Base-by-base conservation (phyloP, 2,329 filamentous ascomycete genomes). In the Arachnomyces sp. region DNA sequence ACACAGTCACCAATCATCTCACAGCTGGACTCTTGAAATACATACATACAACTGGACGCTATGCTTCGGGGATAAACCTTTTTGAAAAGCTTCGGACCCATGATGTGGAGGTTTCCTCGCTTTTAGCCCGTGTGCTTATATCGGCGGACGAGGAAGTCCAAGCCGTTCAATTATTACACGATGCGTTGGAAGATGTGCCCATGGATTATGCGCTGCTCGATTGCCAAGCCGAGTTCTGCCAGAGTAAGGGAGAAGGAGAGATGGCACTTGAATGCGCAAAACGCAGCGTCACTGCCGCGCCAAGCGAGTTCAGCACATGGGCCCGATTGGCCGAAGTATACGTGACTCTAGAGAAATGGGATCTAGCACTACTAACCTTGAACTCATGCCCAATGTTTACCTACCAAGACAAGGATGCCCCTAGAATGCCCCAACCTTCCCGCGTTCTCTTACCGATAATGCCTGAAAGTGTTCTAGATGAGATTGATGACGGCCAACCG, bases 371-470 rank as follows among this genome's bases (percentile, higher is more conserved):
- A 16, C 81, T 94, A 4, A 96, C 92, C 3, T 74, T 98, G 38
- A 98, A 98, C 67, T 98, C 92, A 13, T 98, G 92, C 62, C 92
- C 92, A 7, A 98, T 98, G 92, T 98, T 98, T 63, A 98, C 92
- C 5, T 96, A 98, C 63, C 92, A 96, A 64, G 92, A 98, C 65
- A 96, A 95, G 63, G 92, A 98, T 60, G 84, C 88, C 4, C 92
- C 92, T 3, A 69, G 92, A 44, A 90, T 96, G 84, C 92, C 92
- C 1, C 88, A 95, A 56, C 89, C 92, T 0, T 83, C 84, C 53
- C 85, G 88, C 41, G 84, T 96, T 31, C 80, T 85, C 51, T 75
- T 98, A 11, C 92, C 92, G 0, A 85, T 90, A 12, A 74, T 96
- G 38, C 76, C 84, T 0, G 92, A 96, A 62, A 94, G 86, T 13